phyloP scores from a whole-genome alignment of 805 yeast genomes.

The Wilhelminamyces savonicus region DNA sequence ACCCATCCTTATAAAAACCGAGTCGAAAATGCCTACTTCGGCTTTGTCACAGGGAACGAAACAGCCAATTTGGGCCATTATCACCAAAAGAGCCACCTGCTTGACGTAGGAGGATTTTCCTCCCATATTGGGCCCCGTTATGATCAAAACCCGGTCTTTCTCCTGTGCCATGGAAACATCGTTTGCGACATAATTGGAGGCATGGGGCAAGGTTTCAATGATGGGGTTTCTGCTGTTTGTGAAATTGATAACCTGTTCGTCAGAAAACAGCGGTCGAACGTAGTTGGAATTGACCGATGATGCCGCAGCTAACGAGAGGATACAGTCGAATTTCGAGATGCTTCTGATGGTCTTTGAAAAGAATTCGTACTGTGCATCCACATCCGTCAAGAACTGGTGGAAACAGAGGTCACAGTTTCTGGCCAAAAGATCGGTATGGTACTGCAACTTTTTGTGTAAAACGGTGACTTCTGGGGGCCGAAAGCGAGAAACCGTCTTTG shows the following conservation, averaged over 20 bases:
- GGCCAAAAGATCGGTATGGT: constrained; percentile 50
- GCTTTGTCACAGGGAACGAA: constrained; percentile 65
- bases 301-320: constrained; percentile 59
- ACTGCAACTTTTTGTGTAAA: constrained; percentile 50
- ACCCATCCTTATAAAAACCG: constrained; percentile 78
- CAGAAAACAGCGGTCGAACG: constrained; percentile 45
- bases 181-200: constrained; percentile 55
- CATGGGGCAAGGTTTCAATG: constrained; percentile 41
- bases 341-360: constrained; percentile 33
- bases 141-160: constrained; percentile 48
- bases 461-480: constrained; percentile 53
- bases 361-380: constrained; percentile 27
- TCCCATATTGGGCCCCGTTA: constrained; percentile 89
- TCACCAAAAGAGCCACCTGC: constrained; percentile 62
- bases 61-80: constrained; percentile 75
- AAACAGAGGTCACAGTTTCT: constrained; percentile 44
- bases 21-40: constrained; percentile 62
- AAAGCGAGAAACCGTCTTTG: constrained; percentile 65
- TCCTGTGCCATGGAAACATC: constrained; percentile 44
- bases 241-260: constrained; percentile 39
- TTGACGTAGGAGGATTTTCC: constrained; percentile 77
- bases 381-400: constrained; percentile 27
- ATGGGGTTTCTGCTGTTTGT: constrained; percentile 62
- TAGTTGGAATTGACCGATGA: constrained; percentile 42
- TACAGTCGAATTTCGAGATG: constrained; percentile 57